Evolutionary conservation across 2,329 filamentous ascomycete genomes (phyloP).

Genomic region (Xylariaceae sp.): DNA sequence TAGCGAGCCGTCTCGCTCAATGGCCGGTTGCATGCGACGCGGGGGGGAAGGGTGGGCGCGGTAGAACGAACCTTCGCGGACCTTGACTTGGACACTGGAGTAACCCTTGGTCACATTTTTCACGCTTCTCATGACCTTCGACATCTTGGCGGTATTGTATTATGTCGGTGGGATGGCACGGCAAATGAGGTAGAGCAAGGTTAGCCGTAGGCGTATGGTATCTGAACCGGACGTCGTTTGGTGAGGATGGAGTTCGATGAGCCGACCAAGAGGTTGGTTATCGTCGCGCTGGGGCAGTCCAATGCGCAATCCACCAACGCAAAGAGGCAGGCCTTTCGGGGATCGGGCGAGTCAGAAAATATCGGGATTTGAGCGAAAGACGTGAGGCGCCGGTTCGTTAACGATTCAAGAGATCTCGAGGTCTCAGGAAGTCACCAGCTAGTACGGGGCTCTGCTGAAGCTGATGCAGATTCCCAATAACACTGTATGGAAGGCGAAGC

Average conservation of each 20-base stretch:
- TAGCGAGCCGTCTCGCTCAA: constrained; percentile 20
- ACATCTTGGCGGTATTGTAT: constrained; percentile 58
- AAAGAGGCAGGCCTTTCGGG: too few species aligned
- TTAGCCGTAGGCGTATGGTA: constrained; percentile 5
- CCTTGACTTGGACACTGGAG: constrained; percentile 93
- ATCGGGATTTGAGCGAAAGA: too few species aligned
- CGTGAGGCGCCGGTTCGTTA: too few species aligned
- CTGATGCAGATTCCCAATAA: too few species aligned
- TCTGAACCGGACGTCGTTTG: too few species aligned
- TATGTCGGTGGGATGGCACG: constrained; percentile 8
- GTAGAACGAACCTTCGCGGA: constrained; percentile 72
- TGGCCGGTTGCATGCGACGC: constrained; percentile 19
- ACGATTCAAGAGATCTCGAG: too few species aligned
- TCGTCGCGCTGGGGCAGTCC: constrained; percentile 9
- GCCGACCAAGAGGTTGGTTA: not conserved
- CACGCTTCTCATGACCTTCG: constrained; percentile 92
- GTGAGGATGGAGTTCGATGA: not conserved
- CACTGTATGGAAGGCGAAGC: too few species aligned
- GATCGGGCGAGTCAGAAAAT: too few species aligned
- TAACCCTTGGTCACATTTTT: constrained; percentile 99
- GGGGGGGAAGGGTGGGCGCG: constrained; percentile 1
- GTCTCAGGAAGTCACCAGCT: too few species aligned
- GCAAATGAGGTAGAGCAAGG: constrained; percentile 5
- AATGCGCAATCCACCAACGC: constrained; percentile 14
- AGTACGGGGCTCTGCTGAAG: too few species aligned